Base-by-base conservation (phyloP, 2,329 filamentous ascomycete genomes). In the Fusarium fracticaudum region DNA sequence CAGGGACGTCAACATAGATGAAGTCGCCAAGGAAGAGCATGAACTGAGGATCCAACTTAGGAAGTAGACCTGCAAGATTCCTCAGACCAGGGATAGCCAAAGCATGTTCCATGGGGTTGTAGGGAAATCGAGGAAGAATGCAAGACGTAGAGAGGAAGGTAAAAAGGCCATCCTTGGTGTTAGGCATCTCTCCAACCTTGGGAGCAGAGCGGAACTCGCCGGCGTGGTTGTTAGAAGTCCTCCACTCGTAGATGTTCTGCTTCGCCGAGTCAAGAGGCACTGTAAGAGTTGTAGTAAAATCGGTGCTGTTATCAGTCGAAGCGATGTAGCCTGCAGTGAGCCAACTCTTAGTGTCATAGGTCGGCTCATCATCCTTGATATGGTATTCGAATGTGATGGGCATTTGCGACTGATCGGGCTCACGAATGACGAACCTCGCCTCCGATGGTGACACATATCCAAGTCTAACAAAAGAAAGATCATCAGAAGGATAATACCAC, bases 101-200 rank as follows among this genome's bases (percentile, higher is more conserved):
- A 1, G 96, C 90, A 79, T 98, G 94, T 44, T 94, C 90, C n/a
- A 95, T 83, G 0, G 94, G 93, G 48, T 89, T 93, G 83, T 99
- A 99, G 0, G 96, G 96, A 64, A 98, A 94, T 24, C 94, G 92
- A 17, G 93, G 92, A 77, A 98, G 94, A 78, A 98, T 94, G 83
- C 96, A 99, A 47, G 94, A 98, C 1, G 94, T 96, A 8, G 95
- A 94, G 13, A 98, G 84, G 80, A 99, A 99, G 0, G 94, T 97
- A 77, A 98, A 96, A 65, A 91, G 91, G 45, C 91, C 92, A 57
- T 91, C 87, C 48, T 88, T 87, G 9, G 88, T 86, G 22, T 87
- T 84, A 0, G 91, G 88, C 72, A 89, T 87, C 4, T 88, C 86
- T 17, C 95, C 94, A 0, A 91, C 85, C 41, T 87, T 89, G 2